Evolutionary conservation across 176 grass and related monocot genomes (phyloP).

Genomic region (Musa acuminata): DNA sequence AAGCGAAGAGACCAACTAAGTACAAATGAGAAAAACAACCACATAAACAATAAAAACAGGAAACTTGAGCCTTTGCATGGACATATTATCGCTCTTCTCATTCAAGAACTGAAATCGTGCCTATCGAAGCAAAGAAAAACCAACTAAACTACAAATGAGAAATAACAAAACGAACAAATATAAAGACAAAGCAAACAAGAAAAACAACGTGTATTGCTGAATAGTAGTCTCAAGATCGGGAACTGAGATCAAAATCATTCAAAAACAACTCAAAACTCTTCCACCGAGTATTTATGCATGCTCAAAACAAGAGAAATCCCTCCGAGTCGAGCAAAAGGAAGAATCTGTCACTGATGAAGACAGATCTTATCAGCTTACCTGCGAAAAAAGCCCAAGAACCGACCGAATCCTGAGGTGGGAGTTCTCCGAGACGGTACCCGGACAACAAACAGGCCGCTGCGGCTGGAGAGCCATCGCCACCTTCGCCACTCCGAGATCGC

Average conservation of each 20-base stretch:
- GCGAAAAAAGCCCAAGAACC: conserved; percentile 9
- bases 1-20: background rate
- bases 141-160: background rate
- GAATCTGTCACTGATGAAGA: background rate
- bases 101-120: background rate
- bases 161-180: background rate
- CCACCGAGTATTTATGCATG: background rate
- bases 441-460: conserved; percentile 35
- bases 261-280: background rate
- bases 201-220: no score
- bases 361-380: conserved; percentile 5
- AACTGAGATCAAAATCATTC: background rate
- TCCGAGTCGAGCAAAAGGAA: background rate
- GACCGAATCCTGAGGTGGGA: conserved; percentile 16
- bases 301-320: background rate
- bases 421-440: conserved; percentile 5
- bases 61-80: background rate
- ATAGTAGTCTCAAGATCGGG: background rate
- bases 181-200: background rate
- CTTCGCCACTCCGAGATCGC: background rate
- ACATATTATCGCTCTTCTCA: background rate
- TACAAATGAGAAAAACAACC: background rate
- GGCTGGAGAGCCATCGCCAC: conserved; percentile 47
- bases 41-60: background rate
- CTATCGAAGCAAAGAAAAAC: background rate